Evolutionary conservation across 441 rosid species (phyloP).

Genomic region (Melastoma candidum): DNA sequence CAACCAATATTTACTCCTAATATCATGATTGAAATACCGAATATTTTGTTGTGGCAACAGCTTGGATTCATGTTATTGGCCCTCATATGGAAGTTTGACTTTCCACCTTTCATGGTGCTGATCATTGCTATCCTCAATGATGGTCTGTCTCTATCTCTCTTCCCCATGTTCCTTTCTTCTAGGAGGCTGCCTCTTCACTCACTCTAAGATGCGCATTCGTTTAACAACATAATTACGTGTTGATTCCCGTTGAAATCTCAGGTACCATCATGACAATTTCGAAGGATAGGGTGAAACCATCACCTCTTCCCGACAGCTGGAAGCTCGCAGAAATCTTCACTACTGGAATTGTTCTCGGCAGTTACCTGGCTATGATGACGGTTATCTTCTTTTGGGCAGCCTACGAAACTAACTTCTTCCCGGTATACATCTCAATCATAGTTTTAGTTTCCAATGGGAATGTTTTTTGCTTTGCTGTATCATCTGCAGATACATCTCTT

Average conservation of each 20-base stretch:
- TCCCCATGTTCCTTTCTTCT: neutral
- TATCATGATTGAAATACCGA: neutral
- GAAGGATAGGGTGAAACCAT: conserved; percentile 97
- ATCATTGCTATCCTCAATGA: conserved; percentile 94
- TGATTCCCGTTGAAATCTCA: conserved; percentile 22
- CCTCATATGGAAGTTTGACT: conserved; percentile 93
- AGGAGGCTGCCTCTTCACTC: neutral
- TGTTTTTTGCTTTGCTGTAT: too few relatives aligned
- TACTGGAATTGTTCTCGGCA: conserved; percentile 83
- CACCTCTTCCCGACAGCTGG: conserved; percentile 99
- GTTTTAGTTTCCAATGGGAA: too few relatives aligned
- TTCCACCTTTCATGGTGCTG: conserved; percentile 99
- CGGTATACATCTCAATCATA: conserved; percentile 28
- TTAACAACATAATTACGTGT: too few relatives aligned
- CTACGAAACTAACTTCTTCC: conserved; percentile 85
- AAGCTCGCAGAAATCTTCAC: conserved; percentile 88
- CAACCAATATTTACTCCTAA: neutral
- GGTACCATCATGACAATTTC: conserved; percentile 99
- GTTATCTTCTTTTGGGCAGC: conserved; percentile 97
- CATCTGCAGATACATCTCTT: too few relatives aligned
- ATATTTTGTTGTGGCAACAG: conserved; percentile 24
- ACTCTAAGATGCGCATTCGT: too few relatives aligned
- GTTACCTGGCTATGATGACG: conserved; percentile 96
- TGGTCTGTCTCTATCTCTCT: conserved; percentile 40
- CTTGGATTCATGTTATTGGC: conserved; percentile 95